phyloP scores from a whole-genome alignment of 2,329 filamentous ascomycete genomes.

The Aspergillus sp. region DNA sequence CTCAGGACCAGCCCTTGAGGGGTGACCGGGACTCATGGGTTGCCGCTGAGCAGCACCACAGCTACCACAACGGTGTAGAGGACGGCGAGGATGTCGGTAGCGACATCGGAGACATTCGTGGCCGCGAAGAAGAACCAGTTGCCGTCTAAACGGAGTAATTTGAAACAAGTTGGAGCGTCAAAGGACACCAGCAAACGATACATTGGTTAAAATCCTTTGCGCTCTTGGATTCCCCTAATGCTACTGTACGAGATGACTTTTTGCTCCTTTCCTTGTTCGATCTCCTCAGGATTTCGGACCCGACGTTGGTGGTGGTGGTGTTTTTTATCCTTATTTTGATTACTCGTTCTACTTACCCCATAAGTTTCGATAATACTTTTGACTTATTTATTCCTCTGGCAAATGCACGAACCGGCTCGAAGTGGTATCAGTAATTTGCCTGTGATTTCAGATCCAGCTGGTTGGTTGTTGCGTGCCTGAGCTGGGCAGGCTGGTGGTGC shows the following conservation, averaged over 20 bases:
- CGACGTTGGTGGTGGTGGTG: conserved; percentile 13
- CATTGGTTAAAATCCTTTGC: conserved; percentile 11
- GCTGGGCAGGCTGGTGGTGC: neutral
- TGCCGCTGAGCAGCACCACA: conserved; percentile 61
- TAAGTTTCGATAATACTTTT: conserved; percentile 1
- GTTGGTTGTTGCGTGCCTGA: neutral
- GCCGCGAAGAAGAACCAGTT: conserved; percentile 38
- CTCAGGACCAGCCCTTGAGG: conserved; percentile 76
- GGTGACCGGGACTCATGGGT: conserved; percentile 81
- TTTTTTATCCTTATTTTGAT: conserved; percentile 6
- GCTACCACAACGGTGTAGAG: conserved; percentile 42
- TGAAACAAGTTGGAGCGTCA: neutral
- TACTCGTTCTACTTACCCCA: conserved; percentile 6
- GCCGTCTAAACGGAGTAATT: conserved; percentile 9
- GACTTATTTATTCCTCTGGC: neutral
- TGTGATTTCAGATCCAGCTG: neutral
- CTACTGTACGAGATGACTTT: conserved; percentile 4
- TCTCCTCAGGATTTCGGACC: neutral
- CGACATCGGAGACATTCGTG: conserved; percentile 34
- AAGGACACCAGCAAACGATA: neutral
- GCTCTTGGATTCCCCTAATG: conserved; percentile 11
- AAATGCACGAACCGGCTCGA: neutral
- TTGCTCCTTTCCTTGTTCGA: conserved; percentile 1
- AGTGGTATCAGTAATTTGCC: neutral
- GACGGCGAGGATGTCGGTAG: conserved; percentile 42